Percentiles rank a stretch among this genome's conserved stretches.
Conservation (phyloP, 1,139 yeast species). For the Pichia sp. region DNA sequence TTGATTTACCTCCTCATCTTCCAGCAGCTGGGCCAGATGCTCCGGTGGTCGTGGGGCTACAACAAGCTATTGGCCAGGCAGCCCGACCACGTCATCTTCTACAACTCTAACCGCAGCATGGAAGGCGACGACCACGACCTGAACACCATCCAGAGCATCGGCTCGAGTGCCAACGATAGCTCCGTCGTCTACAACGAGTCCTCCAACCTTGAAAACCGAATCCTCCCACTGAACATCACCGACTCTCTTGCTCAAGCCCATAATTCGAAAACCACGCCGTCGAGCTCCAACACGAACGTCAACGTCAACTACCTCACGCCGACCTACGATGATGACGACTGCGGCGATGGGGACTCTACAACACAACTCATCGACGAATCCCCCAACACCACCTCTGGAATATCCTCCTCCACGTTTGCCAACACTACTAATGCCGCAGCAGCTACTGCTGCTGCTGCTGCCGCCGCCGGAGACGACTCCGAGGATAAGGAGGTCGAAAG, state of each 20-base stretch:
- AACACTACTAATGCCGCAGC: no score
- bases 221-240: background rate
- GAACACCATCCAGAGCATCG: constrained; percentile 5
- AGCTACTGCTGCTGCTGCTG: background rate
- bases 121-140: constrained; percentile 4
- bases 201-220: constrained; percentile 1
- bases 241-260: no score
- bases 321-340: constrained; percentile 17
- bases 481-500: constrained; percentile 4
- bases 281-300: background rate
- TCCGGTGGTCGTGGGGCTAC: constrained; percentile 93
- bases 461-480: background rate
- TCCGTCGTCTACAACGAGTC: background rate
- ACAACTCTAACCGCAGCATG: constrained; percentile 13
- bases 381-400: background rate
- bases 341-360: constrained; percentile 12
- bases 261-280: background rate
- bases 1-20: constrained; percentile 71
- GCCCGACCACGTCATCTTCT: constrained; percentile 36
- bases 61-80: constrained; percentile 59
- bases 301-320: background rate
- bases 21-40: constrained; percentile 80
- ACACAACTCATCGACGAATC: constrained; percentile 1
- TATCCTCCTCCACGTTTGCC: background rate
- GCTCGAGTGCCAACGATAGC: background rate